Conservation (phyloP, 148 eudicot species). For the Arbutus unedo region DNA sequence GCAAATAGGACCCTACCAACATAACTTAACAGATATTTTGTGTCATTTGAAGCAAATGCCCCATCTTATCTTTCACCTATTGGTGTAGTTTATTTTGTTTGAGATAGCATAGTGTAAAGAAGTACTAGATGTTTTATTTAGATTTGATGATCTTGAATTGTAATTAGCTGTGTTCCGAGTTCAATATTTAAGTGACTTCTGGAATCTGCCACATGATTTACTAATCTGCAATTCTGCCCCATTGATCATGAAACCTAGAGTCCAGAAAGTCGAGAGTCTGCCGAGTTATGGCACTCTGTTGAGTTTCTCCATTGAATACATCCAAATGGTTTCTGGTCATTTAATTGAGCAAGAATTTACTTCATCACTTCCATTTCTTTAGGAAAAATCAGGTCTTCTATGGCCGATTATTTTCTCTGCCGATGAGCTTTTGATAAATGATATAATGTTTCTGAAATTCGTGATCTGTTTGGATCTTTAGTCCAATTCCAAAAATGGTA, state of each 20-base stretch:
- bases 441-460: not conserved
- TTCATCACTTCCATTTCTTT: not conserved
- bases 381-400: not conserved
- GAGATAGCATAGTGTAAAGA: not conserved
- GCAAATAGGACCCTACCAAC: too few relatives aligned
- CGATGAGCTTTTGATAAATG: not conserved
- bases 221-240: not conserved
- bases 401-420: not conserved
- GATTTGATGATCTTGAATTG: not conserved
- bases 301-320: not conserved
- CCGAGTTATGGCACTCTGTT: conserved; percentile 2
- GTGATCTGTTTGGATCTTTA: not conserved
- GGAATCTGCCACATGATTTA: not conserved
- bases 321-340: conserved; percentile 10
- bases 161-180: not conserved
- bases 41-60: not conserved
- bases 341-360: not conserved
- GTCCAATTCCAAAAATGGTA: not conserved
- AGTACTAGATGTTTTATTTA: not conserved
- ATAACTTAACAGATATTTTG: too few relatives aligned
- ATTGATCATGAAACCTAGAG: not conserved
- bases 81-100: not conserved
- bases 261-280: not conserved
- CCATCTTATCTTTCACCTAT: not conserved
- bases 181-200: not conserved